Evolutionary conservation across 192 early-diverging fungal species (phyloP).

Genomic region (Coemansia sp.): DNA sequence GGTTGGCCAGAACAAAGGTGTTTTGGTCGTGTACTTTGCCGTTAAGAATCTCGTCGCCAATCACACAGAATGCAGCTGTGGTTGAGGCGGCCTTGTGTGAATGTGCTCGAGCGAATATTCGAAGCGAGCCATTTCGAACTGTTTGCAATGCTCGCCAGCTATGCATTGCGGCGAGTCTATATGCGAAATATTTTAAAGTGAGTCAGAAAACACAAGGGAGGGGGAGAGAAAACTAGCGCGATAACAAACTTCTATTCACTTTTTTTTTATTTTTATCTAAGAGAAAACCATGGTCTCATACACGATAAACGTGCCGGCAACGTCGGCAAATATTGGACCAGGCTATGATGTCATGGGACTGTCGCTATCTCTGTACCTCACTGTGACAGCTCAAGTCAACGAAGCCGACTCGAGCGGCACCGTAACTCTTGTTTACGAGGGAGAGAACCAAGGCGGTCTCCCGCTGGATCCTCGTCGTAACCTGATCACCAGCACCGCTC

Average conservation of each 20-base stretch:
- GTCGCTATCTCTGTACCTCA: slow-evolving; percentile 84
- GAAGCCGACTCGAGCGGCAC: background rate
- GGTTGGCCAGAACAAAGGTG: slow-evolving; percentile 56
- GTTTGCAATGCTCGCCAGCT: no score
- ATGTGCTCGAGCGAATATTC: no score
- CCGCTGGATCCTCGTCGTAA: slow-evolving; percentile 76
- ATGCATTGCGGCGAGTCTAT: background rate
- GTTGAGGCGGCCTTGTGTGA: background rate
- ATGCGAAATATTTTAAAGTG: background rate
- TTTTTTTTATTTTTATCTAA: background rate
- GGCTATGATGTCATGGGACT: slow-evolving; percentile 96
- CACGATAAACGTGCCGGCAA: slow-evolving; percentile 82
- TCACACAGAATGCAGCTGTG: slow-evolving; percentile 58
- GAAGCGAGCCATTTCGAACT: no score
- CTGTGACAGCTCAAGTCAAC: slow-evolving; percentile 57
- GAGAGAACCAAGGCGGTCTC: slow-evolving; percentile 62
- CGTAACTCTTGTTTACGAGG: slow-evolving; percentile 41
- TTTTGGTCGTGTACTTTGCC: slow-evolving; percentile 71
- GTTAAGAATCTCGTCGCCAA: slow-evolving; percentile 73
- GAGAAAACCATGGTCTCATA: slow-evolving; percentile 14
- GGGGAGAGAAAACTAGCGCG: background rate
- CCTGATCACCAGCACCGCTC: slow-evolving; percentile 90
- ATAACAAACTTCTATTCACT: background rate
- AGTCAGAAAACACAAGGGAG: background rate
- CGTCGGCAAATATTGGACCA: slow-evolving; percentile 97